Evolutionary conservation across 2,329 filamentous ascomycete genomes (phyloP).

Genomic region (Leptographium lundbergii): DNA sequence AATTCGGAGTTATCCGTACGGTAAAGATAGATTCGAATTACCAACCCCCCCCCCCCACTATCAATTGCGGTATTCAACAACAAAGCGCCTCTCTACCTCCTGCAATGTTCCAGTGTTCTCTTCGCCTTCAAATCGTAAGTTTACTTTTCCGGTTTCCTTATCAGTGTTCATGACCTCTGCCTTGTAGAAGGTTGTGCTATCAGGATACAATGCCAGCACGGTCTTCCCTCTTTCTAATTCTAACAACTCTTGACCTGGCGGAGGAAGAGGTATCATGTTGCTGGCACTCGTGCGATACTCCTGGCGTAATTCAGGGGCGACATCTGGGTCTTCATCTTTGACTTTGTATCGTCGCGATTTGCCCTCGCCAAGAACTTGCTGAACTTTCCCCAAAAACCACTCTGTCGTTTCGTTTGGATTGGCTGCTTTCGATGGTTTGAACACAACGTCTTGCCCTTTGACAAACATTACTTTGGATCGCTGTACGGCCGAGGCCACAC

Average conservation of each 20-base stretch:
- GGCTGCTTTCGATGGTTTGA: conserved; percentile 41
- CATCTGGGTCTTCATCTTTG: conserved; percentile 66
- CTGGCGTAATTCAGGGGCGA: conserved; percentile 44
- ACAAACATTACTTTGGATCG: conserved; percentile 43
- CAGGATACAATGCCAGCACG: conserved; percentile 67
- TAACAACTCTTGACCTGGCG: conserved; percentile 36
- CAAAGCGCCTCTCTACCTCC: conserved; percentile 62
- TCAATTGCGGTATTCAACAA: conserved; percentile 52
- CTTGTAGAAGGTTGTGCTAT: conserved; percentile 77
- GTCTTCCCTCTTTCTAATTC: conserved; percentile 56
- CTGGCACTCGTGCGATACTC: conserved; percentile 60
- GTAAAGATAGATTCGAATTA: too few species aligned
- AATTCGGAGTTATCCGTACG: too few species aligned
- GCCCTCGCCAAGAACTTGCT: conserved; percentile 60
- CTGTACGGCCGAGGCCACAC: conserved; percentile 22
- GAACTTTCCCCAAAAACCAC: conserved; percentile 69
- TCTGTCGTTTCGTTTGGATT: conserved; percentile 38
- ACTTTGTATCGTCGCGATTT: conserved; percentile 70
- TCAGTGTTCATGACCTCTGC: conserved; percentile 67
- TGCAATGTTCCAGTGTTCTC: conserved; percentile 62
- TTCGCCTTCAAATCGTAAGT: conserved; percentile 68
- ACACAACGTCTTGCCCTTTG: conserved; percentile 53
- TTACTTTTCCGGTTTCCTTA: conserved; percentile 36
- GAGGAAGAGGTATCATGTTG: conserved; percentile 66
- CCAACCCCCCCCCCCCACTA: neutral